Percentiles rank a stretch among this genome's conserved stretches.
These are phyloP conservation scores for Xylariaceae sp. DNA, from an alignment of 2,329 filamentous ascomycete species.

Conservation along the genomic window DNA sequence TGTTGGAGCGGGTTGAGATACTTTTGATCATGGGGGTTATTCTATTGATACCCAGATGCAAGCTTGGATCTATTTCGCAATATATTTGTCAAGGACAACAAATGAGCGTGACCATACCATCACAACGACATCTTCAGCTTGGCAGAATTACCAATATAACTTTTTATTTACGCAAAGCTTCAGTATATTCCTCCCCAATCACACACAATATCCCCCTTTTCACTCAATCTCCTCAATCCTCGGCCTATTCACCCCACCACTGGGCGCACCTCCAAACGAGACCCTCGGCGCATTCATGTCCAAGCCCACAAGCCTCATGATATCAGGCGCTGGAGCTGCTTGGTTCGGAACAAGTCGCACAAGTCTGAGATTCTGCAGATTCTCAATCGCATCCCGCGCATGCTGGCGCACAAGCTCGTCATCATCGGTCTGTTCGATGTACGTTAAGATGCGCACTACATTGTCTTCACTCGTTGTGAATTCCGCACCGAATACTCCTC, in stretches of 20 bases:
- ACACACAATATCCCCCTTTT: neutral
- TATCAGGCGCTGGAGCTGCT: conserved; percentile 18
- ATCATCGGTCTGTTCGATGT: conserved; percentile 63
- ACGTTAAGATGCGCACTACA: conserved; percentile 59
- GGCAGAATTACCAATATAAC: too few relatives aligned
- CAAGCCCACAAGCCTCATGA: conserved; percentile 39
- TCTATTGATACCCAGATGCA: too few relatives aligned
- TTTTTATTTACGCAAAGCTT: too few relatives aligned
- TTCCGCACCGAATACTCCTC: conserved; percentile 51
- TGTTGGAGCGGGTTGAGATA: too few relatives aligned
- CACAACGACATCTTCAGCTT: too few relatives aligned
- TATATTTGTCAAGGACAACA: too few relatives aligned
- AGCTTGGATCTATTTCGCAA: too few relatives aligned
- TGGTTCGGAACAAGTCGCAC: conserved; percentile 44
- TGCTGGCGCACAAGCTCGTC: conserved; percentile 69
- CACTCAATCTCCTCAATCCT: conserved; percentile 35
- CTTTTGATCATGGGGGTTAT: too few relatives aligned
- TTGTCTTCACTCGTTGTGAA: conserved; percentile 50
- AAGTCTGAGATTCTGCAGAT: conserved; percentile 60
- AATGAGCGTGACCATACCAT: too few relatives aligned
- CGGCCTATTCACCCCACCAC: conserved; percentile 18
- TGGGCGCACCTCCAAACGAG: conserved; percentile 12
- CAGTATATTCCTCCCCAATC: too few relatives aligned
- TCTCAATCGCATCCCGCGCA: conserved; percentile 65
- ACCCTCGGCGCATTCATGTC: conserved; percentile 29